Conservation (phyloP, 495 filamentous ascomycete species). For the Hypoxylon perforatum region DNA sequence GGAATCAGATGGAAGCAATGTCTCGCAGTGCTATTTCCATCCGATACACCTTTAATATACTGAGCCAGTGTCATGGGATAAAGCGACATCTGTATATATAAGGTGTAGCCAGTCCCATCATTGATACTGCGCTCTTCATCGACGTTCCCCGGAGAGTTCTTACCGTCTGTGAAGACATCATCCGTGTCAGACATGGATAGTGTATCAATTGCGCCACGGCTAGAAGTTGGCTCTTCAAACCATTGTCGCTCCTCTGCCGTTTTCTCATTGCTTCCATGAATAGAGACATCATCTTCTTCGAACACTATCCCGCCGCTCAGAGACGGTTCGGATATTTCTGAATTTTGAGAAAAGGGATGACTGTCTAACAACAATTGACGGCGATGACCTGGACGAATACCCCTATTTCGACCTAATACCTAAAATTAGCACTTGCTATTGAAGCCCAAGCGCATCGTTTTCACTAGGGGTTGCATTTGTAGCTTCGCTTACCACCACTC, state of each 20-base stretch:
- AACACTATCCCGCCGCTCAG: constrained; percentile 43
- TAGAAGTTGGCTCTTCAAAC: constrained; percentile 48
- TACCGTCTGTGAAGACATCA: constrained; percentile 64
- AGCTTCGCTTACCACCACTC: no score
- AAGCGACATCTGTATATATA: constrained; percentile 69
- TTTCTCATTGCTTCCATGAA: background rate
- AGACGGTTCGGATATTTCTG: constrained; percentile 15
- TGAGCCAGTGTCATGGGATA: constrained; percentile 64
- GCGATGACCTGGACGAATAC: background rate
- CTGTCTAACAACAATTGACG: constrained; percentile 35
- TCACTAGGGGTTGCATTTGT: no score
- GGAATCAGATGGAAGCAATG: constrained; percentile 68
- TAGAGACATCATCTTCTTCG: constrained; percentile 39
- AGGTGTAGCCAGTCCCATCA: constrained; percentile 54
- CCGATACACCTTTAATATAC: constrained; percentile 43
- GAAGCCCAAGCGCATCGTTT: background rate
- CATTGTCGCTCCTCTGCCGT: constrained; percentile 37
- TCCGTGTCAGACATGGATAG: constrained; percentile 51
- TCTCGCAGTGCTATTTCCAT: constrained; percentile 35
- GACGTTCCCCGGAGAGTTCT: constrained; percentile 54
- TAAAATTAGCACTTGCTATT: constrained; percentile 6
- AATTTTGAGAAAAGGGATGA: constrained; percentile 32
- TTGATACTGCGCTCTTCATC: constrained; percentile 40
- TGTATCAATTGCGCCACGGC: constrained; percentile 44
- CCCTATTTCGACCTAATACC: constrained; percentile 9